These are phyloP conservation scores for Macrophomina tecta DNA, from an alignment of 2,329 filamentous ascomycete genomes.

Conservation along the genomic window DNA sequence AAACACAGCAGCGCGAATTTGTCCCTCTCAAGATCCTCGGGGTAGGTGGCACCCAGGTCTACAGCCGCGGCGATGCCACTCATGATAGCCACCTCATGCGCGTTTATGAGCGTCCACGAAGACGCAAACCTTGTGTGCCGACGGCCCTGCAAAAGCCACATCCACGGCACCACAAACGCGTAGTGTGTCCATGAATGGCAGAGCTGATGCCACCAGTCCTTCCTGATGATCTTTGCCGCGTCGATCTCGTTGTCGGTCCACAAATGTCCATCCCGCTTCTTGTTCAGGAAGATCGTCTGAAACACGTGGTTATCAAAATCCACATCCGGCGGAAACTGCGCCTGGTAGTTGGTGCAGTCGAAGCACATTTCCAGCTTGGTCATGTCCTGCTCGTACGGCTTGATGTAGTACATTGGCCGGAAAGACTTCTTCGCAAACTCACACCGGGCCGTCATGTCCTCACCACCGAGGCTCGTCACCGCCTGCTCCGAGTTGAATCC, in stretches of 20 bases:
- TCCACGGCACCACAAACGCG: constrained; percentile 68
- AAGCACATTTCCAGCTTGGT: constrained; percentile 69
- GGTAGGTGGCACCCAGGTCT: constrained; percentile 69
- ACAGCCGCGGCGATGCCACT: constrained; percentile 74
- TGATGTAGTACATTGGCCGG: constrained; percentile 70
- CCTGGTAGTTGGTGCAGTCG: constrained; percentile 77
- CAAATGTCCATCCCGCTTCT: constrained; percentile 58
- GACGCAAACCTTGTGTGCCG: constrained; percentile 69
- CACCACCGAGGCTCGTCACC: constrained; percentile 48
- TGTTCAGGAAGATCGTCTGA: constrained; percentile 72
- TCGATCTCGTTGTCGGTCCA: constrained; percentile 68
- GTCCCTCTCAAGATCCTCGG: constrained; percentile 67
- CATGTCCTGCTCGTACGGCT: constrained; percentile 62
- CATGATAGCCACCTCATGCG: constrained; percentile 73
- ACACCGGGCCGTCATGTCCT: constrained; percentile 51
- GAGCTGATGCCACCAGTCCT: constrained; percentile 73
- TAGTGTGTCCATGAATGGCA: constrained; percentile 70
- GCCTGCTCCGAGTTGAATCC: constrained; percentile 58
- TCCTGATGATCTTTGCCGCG: constrained; percentile 64
- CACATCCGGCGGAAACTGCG: constrained; percentile 66
- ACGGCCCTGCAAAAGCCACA: constrained; percentile 74
- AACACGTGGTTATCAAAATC: constrained; percentile 69
- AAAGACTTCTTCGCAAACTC: constrained; percentile 58
- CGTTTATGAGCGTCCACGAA: constrained; percentile 73
- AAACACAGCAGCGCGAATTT: constrained; percentile 66